A percentile compares a stretch with the other conserved stretches of the same genome.
These are phyloP conservation scores for Berberis vulgaris DNA, from an alignment of 164 flowering plant genomes.

Conservation along the genomic window DNA sequence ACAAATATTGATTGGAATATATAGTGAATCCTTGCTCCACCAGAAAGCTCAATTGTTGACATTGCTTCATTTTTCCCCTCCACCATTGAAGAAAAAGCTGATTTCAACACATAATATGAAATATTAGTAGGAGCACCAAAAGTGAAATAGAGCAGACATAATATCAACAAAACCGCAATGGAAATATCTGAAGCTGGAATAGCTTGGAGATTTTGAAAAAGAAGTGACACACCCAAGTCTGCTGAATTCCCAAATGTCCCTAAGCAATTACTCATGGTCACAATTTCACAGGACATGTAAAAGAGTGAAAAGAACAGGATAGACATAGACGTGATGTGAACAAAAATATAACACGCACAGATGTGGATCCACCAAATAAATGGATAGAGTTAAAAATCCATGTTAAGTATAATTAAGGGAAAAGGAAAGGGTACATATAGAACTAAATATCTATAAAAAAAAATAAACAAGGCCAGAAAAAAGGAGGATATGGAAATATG, in stretches of 20 bases:
- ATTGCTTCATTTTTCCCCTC: constrained; percentile 96
- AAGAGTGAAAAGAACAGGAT: no score
- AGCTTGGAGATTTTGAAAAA: not conserved
- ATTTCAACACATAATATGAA: constrained; percentile 13
- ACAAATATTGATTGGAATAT: constrained; percentile 90
- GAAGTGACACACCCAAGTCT: not conserved
- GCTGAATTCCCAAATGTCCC: no score
- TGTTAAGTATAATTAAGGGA: no score
- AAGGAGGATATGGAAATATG: not conserved
- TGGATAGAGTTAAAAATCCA: no score
- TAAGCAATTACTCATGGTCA: no score
- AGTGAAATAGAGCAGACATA: not conserved
- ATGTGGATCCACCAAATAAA: no score
- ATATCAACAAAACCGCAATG: not conserved
- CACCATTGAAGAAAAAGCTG: constrained; percentile 90
- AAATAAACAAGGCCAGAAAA: no score
- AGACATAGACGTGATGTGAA: no score
- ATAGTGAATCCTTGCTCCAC: constrained; percentile 94
- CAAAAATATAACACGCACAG: no score
- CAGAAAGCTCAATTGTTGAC: constrained; percentile 94
- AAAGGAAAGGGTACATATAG: no score
- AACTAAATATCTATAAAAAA: no score
- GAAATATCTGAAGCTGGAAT: not conserved
- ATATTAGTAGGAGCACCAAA: not conserved
- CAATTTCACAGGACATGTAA: no score